Base-by-base conservation (phyloP, 176 grass and related monocot genomes). In the Eremochloa ophiuroides region DNA sequence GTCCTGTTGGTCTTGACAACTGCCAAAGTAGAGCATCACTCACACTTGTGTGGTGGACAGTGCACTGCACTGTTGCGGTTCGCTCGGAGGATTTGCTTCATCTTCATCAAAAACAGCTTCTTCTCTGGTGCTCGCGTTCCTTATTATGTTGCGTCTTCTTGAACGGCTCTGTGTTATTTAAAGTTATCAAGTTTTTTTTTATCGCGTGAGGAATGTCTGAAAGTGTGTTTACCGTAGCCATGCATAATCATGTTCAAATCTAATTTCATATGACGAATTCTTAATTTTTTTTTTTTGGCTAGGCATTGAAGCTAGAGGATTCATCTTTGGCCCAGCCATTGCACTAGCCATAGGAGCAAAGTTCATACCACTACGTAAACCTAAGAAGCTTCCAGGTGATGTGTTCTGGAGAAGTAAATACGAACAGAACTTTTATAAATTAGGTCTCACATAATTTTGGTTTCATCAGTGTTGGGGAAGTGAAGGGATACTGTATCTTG, bases 261-360 rank as follows among this genome's bases (percentile, higher is more conserved):
- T 38, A 23, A 55, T 5, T 62, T 66, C n/a, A 7, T 67, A 12
- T 66, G n/a, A n/a, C n/a, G 27, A 23, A 62, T 27, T 75, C 17
- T 84, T 35, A 62, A 47, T 53, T 2, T 48, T 69, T 20, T 71
- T n/a, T n/a, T n/a, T n/a, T n/a, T n/a, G n/a, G 6, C 30, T 50
- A 98, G 95, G 95, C 18, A 92, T 98, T 85, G 95, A 98, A 87
- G 92, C 95, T 6, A 94, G 95, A 84, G 95, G 95, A 27, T 98
- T 98, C 71, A 91, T 98, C 55, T 93, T 98, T 82, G 95, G 95
- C 38, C 84, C 95, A 8, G 76, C 92, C 58, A 93, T 98, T 65
- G 95, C 95, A 8, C 23, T 98, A 61, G 95, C 86, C 23, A 87
- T 98, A 4, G 90, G 88, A 9, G 95, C 95, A 44, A 98, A 98